A percentile compares a stretch with the other conserved stretches of the same genome.
Conservation (phyloP, 352 stramenopile genomes). For the Albugo candida region DNA sequence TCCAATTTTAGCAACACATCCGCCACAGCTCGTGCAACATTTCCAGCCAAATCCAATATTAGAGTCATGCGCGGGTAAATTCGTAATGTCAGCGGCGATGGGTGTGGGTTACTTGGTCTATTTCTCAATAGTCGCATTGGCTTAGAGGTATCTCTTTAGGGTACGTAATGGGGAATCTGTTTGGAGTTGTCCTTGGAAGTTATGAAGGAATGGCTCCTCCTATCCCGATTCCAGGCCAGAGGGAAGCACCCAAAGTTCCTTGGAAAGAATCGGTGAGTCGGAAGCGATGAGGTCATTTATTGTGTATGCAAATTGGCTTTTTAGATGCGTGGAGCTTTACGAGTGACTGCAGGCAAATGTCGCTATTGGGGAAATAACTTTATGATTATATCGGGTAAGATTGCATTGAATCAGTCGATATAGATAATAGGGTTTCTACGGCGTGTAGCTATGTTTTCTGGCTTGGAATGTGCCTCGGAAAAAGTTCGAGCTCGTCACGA, state of each 20-base stretch:
- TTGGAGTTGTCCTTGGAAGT: conserved; percentile 57
- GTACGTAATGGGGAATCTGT: conserved; percentile 62
- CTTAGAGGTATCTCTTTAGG: conserved; percentile 12
- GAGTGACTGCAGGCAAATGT: conserved; percentile 53
- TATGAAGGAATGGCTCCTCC: conserved; percentile 75
- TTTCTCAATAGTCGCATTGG: not conserved
- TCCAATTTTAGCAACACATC: conserved; percentile 53
- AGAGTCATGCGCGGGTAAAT: conserved; percentile 66
- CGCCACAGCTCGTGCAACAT: conserved; percentile 32
- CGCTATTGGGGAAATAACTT: conserved; percentile 78
- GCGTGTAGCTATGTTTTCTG: conserved; percentile 82
- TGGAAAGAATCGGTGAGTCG: conserved; percentile 43
- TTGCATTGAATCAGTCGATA: not conserved
- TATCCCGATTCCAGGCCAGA: conserved; percentile 54
- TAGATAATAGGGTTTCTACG: not conserved
- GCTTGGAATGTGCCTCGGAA: conserved; percentile 85
- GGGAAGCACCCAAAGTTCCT: conserved; percentile 58
- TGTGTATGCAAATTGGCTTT: not conserved
- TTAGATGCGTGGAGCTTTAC: conserved; percentile 43
- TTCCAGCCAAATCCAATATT: conserved; percentile 53
- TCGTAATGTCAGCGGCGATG: conserved; percentile 57
- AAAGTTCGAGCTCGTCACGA: conserved; percentile 89
- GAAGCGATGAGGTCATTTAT: not conserved
- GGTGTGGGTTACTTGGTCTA: conserved; percentile 16
- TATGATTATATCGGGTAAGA: conserved; percentile 55